phyloP scores from a whole-genome alignment of 2,329 filamentous ascomycete genomes.

The Talaromyces sp. region DNA sequence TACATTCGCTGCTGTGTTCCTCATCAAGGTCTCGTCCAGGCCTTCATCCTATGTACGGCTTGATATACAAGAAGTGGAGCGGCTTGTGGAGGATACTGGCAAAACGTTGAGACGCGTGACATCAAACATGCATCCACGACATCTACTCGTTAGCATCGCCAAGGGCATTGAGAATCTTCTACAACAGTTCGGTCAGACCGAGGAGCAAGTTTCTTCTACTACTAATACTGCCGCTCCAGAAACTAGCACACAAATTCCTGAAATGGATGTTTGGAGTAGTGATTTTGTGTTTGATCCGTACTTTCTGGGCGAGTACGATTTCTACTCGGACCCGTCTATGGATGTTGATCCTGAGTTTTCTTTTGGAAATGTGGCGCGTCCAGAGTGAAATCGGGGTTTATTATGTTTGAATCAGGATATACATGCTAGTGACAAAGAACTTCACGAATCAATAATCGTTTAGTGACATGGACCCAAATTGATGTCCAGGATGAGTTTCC shows the following conservation, averaged over 20 bases:
- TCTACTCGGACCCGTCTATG: not conserved
- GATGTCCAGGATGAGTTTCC: not conserved
- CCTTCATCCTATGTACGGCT: conserved; percentile 24
- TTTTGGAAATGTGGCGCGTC: not conserved
- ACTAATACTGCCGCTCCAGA: not conserved
- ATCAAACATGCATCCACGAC: conserved; percentile 25
- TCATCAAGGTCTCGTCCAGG: conserved; percentile 37
- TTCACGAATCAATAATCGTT: not conserved
- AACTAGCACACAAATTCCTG: not conserved
- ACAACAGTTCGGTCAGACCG: not conserved
- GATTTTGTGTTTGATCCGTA: conserved; percentile 1
- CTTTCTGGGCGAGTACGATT: conserved; percentile 4
- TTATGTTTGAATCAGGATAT: not conserved
- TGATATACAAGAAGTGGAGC: not conserved
- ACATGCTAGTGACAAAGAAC: not conserved
- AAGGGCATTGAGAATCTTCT: conserved; percentile 26
- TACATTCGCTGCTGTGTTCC: conserved; percentile 38
- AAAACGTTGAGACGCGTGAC: conserved; percentile 22
- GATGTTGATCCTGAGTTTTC: not conserved
- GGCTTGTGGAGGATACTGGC: not conserved
- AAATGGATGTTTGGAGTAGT: not conserved
- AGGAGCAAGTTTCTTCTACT: not conserved
- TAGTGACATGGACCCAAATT: not conserved
- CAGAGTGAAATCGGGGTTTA: not conserved
- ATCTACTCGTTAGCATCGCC: conserved; percentile 27